Evolutionary conservation across 768 basidiomycete species (phyloP), one percentile per base, ranked within the genome.

Genomic region (Hygrophorus pudorinus): DNA sequence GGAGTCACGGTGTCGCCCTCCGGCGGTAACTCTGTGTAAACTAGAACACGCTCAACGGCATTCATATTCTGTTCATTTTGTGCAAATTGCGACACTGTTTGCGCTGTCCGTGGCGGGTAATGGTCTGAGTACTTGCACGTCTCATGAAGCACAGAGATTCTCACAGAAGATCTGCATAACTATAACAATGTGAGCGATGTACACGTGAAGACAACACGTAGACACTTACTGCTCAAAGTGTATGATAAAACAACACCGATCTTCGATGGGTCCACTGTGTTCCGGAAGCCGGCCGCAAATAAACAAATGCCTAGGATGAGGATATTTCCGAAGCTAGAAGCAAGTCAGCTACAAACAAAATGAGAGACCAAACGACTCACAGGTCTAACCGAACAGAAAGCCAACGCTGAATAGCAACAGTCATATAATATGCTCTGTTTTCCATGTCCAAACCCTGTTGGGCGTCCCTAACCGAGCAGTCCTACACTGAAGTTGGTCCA

Each of bases 61-160:
- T 84, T 83, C 74, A 84, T 82, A 53, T 79, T 78, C 56, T 81
- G 77, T 54, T 81, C 79, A 48, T 73, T 78, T 48, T 68, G 65
- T 4, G 79, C 77, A 51, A 75, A 80, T 24, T 68, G 64, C 1
- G 71, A 64, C 12, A 80, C 67, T 58, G 79, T 68, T 48, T 76
- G 67, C 4, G 76, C 74, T 78, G 48, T n/a, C n/a, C n/a, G n/a
- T n/a, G n/a, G n/a, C n/a, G n/a, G n/a, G n/a, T n/a, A n/a, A 11
- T 53, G 37, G 41, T 34, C 11, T 39, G 18, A 46, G 39, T 14
- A n/a, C n/a, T 9, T 35, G 13, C 49, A 13, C 36, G 40, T 14
- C 17, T 36, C 43, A 11, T 17, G 36, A 53, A 7, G 42, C 29
- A 18, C 5, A 12, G 17, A 37, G 14, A 2, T n/a, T 55, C 75